A percentile compares a stretch with the other conserved stretches of the same genome.
Evolutionary conservation across 306 rosid species (phyloP).

Genomic region (Lathyrus oleraceus): DNA sequence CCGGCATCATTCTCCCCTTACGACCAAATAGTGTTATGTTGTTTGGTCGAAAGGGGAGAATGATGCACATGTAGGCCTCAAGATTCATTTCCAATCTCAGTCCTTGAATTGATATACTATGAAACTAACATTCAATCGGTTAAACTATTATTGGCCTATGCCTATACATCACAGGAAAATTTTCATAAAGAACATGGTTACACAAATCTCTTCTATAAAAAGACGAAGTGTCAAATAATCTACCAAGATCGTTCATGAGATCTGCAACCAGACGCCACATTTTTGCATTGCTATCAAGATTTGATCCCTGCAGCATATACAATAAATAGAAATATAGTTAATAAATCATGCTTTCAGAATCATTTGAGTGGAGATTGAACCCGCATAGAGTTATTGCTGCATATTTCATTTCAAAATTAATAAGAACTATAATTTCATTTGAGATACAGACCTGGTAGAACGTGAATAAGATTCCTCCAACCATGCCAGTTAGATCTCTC

Average conservation of each 20-base stretch:
- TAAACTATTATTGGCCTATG: neutral
- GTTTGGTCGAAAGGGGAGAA: neutral
- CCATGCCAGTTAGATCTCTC: conserved; percentile 97
- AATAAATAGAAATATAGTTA: conserved; percentile 17
- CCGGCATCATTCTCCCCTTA: too few relatives aligned
- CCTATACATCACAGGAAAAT: neutral
- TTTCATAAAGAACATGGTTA: conserved; percentile 6
- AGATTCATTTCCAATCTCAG: neutral
- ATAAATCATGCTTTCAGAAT: conserved; percentile 14
- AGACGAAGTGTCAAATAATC: conserved; percentile 17
- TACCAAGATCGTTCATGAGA: conserved; percentile 97
- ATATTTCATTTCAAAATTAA: conserved; percentile 20
- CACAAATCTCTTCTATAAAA: conserved; percentile 16
- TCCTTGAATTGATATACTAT: conserved; percentile 2
- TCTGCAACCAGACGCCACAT: conserved; percentile 98
- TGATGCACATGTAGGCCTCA: neutral
- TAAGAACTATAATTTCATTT: neutral
- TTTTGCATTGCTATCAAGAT: conserved; percentile 96
- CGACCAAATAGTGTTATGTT: too few relatives aligned
- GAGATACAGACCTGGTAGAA: conserved; percentile 75
- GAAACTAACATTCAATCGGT: conserved; percentile 2
- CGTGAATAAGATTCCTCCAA: conserved; percentile 96
- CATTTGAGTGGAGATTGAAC: conserved; percentile 21
- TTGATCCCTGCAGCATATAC: conserved; percentile 73
- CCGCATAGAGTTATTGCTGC: conserved; percentile 16